Base-by-base conservation (phyloP, 1,284 basidiomycete genomes). In the Peniophora sp. region DNA sequence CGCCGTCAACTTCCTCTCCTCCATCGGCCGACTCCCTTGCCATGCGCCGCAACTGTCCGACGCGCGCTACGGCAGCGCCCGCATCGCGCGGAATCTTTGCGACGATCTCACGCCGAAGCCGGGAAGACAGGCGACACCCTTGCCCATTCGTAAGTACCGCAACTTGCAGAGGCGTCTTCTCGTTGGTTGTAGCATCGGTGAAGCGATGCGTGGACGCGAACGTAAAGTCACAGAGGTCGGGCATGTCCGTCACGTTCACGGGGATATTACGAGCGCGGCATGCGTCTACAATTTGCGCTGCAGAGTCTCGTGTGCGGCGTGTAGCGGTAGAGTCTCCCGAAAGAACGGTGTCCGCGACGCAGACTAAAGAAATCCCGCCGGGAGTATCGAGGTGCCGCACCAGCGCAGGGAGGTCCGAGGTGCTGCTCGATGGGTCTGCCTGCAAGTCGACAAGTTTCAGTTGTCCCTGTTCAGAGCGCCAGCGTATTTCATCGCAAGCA, bases 61-160 rank as follows among this genome's bases (percentile, higher is more conserved):
- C 75, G 49, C 85, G 88, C 51, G 79, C 74, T 0, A 93, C 91
- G 0, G 95, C 92, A 2, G 69, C 69, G 0, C 93, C 95, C 0
- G 90, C 77, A 16, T 88, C 83, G 50, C 74, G 75, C 0, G 92
- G 85, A 2, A 99, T 69, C 34, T 77, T 76, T 0, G 85, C 72
- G 2, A 96, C 83, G 47, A 97, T 83, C 39, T 97, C 92, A 23
- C 96, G 73, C 43, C 83, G 80, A 36, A 99, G 71, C 10, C 95
- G 76, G 1, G 84, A 80, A 0, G 88, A 89, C 2, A 99, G 73
- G 12, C 96, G 74, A 62, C 96, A 98, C 1, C 95, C 96, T 53
- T 88, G 80, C 0, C 93, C 92, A 59, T 97, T 97, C 1, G 95
- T 95, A 0, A 92, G 92, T 1, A 98, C 79, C 0, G 89, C 91